These are phyloP conservation scores for Tricholoma bakamatsutake DNA, from an alignment of 768 basidiomycete genomes.

Conservation along the genomic window DNA sequence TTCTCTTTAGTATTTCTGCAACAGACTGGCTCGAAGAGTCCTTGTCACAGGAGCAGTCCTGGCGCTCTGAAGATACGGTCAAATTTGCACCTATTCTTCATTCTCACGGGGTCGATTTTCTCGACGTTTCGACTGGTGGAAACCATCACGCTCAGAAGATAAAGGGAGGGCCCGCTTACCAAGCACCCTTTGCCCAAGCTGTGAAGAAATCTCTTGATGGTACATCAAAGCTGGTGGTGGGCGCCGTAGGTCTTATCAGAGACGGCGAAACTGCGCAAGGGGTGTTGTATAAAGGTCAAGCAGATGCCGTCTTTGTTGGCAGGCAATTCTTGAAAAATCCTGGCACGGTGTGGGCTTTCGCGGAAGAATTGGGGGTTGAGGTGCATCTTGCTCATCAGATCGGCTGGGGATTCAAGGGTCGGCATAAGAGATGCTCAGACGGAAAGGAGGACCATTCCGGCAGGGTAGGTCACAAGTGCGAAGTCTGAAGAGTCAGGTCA, in stretches of 20 bases:
- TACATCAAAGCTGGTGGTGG: constrained; percentile 48
- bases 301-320: constrained; percentile 51
- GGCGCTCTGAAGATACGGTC: constrained; percentile 66
- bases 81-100: constrained; percentile 52
- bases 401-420: too few relatives aligned
- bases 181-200: constrained; percentile 49
- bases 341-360: constrained; percentile 30
- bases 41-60: constrained; percentile 53
- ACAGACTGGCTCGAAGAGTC: constrained; percentile 68
- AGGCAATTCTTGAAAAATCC: constrained; percentile 53
- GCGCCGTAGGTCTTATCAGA: constrained; percentile 49
- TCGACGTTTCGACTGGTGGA: constrained; percentile 70
- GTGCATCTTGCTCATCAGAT: too few relatives aligned
- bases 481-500: too few relatives aligned
- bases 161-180: constrained; percentile 34
- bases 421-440: constrained; percentile 18
- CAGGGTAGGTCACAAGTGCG: neutral
- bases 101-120: constrained; percentile 64
- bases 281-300: constrained; percentile 58
- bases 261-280: constrained; percentile 48
- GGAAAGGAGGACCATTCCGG: constrained; percentile 23
- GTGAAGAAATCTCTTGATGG: constrained; percentile 39
- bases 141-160: constrained; percentile 38
- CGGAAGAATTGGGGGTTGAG: too few relatives aligned
- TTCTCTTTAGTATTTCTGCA: constrained; percentile 47